Evolutionary conservation across 345 rosid genomes (phyloP).

Genomic region (Rhodamnia rubescens): DNA sequence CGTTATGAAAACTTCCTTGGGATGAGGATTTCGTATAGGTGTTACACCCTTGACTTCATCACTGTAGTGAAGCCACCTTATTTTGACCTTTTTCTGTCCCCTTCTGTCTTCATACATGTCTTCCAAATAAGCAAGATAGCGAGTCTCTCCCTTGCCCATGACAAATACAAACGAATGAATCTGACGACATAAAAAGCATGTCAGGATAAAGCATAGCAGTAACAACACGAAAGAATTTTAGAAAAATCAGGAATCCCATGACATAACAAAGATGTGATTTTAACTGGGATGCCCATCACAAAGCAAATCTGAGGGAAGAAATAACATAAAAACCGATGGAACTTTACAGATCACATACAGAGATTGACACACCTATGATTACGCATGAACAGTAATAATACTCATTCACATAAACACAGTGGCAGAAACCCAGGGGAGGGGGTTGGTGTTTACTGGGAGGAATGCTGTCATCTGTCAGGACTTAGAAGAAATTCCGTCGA

Average conservation of each 20-base stretch:
- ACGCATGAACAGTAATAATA: not conserved
- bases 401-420: not conserved
- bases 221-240: not conserved
- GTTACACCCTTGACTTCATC: conserved; percentile 77
- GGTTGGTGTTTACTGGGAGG: not conserved
- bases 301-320: not conserved
- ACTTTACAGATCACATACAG: not conserved
- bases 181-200: conserved; percentile 17
- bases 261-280: not conserved
- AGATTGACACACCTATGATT: not conserved
- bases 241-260: not conserved
- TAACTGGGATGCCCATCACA: not conserved
- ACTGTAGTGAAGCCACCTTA: conserved; percentile 91
- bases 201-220: not conserved
- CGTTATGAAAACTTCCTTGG: conserved; percentile 92
- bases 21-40: conserved; percentile 63
- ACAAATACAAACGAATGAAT: conserved; percentile 89
- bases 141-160: conserved; percentile 78
- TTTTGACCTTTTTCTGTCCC: conserved; percentile 88
- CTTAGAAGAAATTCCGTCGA: no score
- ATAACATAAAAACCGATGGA: not conserved
- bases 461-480: not conserved
- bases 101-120: conserved; percentile 98
- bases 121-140: conserved; percentile 83
- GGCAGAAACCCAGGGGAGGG: not conserved